phyloP scores from a whole-genome alignment of 2,329 filamentous ascomycete genomes.

The Nannizziopsis arthrosporioides region DNA sequence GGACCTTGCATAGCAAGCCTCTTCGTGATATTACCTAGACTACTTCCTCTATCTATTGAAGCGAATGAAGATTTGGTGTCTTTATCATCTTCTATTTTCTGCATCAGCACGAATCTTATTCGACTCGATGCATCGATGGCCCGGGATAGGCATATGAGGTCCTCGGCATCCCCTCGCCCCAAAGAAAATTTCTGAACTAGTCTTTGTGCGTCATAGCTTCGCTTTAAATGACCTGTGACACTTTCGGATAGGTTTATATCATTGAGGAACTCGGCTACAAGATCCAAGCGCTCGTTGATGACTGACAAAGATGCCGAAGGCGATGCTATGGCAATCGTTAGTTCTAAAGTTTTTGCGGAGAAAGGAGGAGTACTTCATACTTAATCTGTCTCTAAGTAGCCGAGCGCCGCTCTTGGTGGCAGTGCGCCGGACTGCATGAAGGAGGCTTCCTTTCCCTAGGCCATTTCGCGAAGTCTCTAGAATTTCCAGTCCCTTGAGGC shows the following conservation, averaged over 20 bases:
- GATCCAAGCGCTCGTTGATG: conserved; percentile 68
- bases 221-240: conserved; percentile 55
- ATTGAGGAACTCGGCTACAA: conserved; percentile 64
- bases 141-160: conserved; percentile 68
- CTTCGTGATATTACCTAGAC: conserved; percentile 23
- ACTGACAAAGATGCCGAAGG: conserved; percentile 75
- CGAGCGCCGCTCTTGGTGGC: conserved; percentile 85
- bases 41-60: conserved; percentile 24
- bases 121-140: conserved; percentile 66
- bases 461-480: conserved; percentile 74
- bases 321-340: conserved; percentile 40
- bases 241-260: conserved; percentile 58
- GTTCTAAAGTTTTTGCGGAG: background rate
- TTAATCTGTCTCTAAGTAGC: conserved; percentile 72
- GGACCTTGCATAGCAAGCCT: conserved; percentile 49
- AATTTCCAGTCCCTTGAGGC: conserved; percentile 78
- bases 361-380: conserved; percentile 31
- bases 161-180: conserved; percentile 81
- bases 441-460: conserved; percentile 64
- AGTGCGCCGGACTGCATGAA: conserved; percentile 81
- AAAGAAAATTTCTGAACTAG: conserved; percentile 90
- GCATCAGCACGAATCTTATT: conserved; percentile 37
- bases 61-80: conserved; percentile 17
- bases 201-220: conserved; percentile 74
- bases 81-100: conserved; percentile 14